These are phyloP conservation scores for Xylaria multiplex DNA, from an alignment of 2,329 filamentous ascomycete species.

Conservation along the genomic window DNA sequence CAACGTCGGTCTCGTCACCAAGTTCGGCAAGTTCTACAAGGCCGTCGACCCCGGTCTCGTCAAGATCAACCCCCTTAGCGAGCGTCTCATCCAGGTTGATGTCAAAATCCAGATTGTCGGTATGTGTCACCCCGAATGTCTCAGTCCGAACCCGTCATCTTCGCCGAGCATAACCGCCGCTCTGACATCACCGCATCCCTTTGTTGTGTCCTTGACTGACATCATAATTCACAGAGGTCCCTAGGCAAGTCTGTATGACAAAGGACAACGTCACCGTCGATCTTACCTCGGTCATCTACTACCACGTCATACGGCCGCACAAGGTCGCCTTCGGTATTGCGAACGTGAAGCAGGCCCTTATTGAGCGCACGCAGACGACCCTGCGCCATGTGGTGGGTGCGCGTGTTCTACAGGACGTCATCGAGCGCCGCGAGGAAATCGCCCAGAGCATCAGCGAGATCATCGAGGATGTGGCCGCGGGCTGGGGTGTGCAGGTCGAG, in stretches of 20 bases:
- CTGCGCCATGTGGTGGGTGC: slow-evolving; percentile 96
- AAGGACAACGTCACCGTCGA: slow-evolving; percentile 98
- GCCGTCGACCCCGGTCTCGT: slow-evolving; percentile 96
- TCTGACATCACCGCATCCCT: neutral
- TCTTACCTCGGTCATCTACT: slow-evolving; percentile 98
- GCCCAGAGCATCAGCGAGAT: slow-evolving; percentile 95
- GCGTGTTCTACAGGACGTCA: slow-evolving; percentile 95
- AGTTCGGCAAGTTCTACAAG: slow-evolving; percentile 94
- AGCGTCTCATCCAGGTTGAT: slow-evolving; percentile 89
- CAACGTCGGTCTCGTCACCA: slow-evolving; percentile 93
- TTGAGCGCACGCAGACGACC: slow-evolving; percentile 98
- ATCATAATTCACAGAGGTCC: slow-evolving; percentile 71
- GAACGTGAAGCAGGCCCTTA: slow-evolving; percentile 93
- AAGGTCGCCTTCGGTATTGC: slow-evolving; percentile 96
- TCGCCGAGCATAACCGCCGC: neutral
- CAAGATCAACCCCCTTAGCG: slow-evolving; percentile 95
- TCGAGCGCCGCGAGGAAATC: slow-evolving; percentile 97
- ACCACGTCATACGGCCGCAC: slow-evolving; percentile 94
- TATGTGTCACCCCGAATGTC: slow-evolving; percentile 39
- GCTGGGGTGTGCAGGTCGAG: slow-evolving; percentile 96
- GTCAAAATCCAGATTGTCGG: slow-evolving; percentile 97
- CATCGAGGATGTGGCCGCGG: slow-evolving; percentile 92
- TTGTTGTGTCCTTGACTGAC: slow-evolving; percentile 9
- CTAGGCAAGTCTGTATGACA: slow-evolving; percentile 97
- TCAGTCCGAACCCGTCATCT: slow-evolving; percentile 8